A percentile compares a stretch with the other conserved stretches of the same genome.
Conservation (phyloP, 345 rosid genomes). For the Aegle marmelos region DNA sequence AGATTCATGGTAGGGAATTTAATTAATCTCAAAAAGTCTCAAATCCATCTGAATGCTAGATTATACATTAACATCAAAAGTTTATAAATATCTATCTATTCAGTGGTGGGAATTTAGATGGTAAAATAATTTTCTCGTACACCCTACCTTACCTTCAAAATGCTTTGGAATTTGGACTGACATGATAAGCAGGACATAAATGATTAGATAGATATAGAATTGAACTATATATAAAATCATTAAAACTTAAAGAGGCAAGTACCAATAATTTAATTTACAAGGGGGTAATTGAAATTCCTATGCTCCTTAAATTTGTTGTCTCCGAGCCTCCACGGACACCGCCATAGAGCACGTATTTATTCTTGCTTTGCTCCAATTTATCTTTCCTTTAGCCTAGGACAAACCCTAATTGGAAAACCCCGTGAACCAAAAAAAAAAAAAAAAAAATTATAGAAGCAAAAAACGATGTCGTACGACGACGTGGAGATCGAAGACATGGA, state of each 20-base stretch:
- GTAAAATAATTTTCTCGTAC: too few species aligned
- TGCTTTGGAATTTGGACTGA: background rate
- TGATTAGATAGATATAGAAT: background rate
- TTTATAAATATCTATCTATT: too few species aligned
- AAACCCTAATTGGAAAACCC: background rate
- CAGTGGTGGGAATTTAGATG: too few species aligned
- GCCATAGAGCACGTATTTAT: too few species aligned
- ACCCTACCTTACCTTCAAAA: background rate
- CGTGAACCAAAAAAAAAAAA: background rate
- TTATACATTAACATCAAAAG: too few species aligned
- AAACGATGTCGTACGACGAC: conserved; percentile 89
- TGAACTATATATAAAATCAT: too few species aligned
- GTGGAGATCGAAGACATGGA: conserved; percentile 98
- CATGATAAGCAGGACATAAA: background rate
- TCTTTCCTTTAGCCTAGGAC: fast-evolving
- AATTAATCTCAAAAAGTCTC: too few species aligned
- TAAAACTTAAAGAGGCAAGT: background rate
- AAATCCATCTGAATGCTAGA: too few species aligned
- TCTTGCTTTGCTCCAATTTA: too few species aligned
- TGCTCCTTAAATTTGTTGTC: background rate
- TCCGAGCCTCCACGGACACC: background rate
- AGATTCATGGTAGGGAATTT: too few species aligned
- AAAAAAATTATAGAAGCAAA: background rate
- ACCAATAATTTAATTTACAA: background rate
- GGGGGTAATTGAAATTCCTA: background rate